Percentiles rank a stretch among this genome's conserved stretches.
phyloP scores from a whole-genome alignment of 1,284 basidiomycete species.

The Naganishia albida region DNA sequence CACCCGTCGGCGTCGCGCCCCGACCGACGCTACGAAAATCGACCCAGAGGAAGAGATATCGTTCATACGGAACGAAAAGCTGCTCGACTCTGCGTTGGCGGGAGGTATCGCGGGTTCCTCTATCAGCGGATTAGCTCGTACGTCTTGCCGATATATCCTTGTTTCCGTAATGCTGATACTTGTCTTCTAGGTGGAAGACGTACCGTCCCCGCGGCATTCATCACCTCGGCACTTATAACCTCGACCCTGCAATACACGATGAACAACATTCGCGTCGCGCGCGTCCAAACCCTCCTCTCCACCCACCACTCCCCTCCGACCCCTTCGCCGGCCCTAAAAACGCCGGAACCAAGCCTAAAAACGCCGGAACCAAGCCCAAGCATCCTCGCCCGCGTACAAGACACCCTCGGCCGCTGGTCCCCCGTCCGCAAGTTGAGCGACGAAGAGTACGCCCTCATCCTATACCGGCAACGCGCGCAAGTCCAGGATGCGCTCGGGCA shows the following conservation, averaged over 20 bases:
- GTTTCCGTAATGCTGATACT: no score
- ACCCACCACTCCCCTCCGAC: not conserved
- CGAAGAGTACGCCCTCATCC: slow-evolving; percentile 45
- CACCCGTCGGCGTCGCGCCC: slow-evolving; percentile 27
- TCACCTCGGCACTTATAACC: slow-evolving; percentile 46
- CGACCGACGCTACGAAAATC: no score
- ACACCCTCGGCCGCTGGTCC: slow-evolving; percentile 35
- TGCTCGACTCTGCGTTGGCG: slow-evolving; percentile 46
- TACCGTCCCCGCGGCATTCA: slow-evolving; percentile 40
- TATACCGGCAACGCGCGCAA: slow-evolving; percentile 42
- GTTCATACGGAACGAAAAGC: slow-evolving; percentile 41
- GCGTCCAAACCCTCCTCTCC: slow-evolving; percentile 5
- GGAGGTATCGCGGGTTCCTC: slow-evolving; percentile 43
- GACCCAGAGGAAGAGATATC: slow-evolving; percentile 34
- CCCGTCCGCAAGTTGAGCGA: slow-evolving; percentile 47
- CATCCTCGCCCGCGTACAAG: slow-evolving; percentile 2
- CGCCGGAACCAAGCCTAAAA: not conserved
- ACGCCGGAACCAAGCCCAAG: no score
- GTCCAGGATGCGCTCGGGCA: slow-evolving; percentile 35
- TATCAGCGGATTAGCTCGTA: slow-evolving; percentile 30
- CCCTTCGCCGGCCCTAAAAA: not conserved
- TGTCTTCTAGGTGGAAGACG: slow-evolving; percentile 40
- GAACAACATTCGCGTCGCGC: slow-evolving; percentile 41
- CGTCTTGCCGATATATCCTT: not conserved
- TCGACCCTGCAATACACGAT: slow-evolving; percentile 40